A percentile compares a stretch with the other conserved stretches of the same genome.
Evolutionary conservation across 345 rosid genomes (phyloP).

Genomic region (Anastatica hierochuntica): DNA sequence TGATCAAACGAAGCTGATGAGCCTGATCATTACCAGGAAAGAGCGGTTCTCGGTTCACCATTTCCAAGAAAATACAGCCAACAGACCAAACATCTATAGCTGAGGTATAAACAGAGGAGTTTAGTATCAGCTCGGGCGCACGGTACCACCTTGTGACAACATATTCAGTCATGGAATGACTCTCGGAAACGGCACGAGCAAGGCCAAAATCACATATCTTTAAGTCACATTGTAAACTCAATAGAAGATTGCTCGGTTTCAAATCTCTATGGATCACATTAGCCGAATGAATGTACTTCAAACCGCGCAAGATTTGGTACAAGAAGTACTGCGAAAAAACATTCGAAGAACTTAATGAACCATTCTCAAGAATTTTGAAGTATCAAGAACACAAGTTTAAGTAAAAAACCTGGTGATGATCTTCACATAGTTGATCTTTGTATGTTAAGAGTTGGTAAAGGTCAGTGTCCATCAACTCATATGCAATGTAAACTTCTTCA

Average conservation of each 20-base stretch:
- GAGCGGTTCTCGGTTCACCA: conserved; percentile 89
- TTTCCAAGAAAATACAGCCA: conserved; percentile 96
- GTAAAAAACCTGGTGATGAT: conserved; percentile 93
- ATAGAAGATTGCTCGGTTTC: conserved; percentile 94
- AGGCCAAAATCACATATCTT: conserved; percentile 97
- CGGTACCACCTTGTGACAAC: conserved; percentile 99
- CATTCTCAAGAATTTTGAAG: conserved; percentile 9
- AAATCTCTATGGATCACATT: conserved; percentile 95
- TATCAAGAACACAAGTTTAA: no score
- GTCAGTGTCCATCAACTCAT: conserved; percentile 95
- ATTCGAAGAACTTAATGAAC: background rate
- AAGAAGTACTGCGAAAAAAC: conserved; percentile 67
- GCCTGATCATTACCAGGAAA: conserved; percentile 96
- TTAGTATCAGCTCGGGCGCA: conserved; percentile 87
- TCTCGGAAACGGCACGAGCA: conserved; percentile 90
- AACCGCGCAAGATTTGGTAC: conserved; percentile 95
- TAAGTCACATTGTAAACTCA: conserved; percentile 89
- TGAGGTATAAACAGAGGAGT: conserved; percentile 89
- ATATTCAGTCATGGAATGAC: conserved; percentile 97
- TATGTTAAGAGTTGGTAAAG: conserved; percentile 80
- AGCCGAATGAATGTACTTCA: conserved; percentile 95
- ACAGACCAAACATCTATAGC: conserved; percentile 99
- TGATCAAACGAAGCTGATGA: conserved; percentile 83
- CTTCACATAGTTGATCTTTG: conserved; percentile 82
- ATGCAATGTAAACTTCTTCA: conserved; percentile 97